These are phyloP conservation scores for Lipomyces japonicus DNA, from an alignment of 805 yeast genomes.

Conservation along the genomic window DNA sequence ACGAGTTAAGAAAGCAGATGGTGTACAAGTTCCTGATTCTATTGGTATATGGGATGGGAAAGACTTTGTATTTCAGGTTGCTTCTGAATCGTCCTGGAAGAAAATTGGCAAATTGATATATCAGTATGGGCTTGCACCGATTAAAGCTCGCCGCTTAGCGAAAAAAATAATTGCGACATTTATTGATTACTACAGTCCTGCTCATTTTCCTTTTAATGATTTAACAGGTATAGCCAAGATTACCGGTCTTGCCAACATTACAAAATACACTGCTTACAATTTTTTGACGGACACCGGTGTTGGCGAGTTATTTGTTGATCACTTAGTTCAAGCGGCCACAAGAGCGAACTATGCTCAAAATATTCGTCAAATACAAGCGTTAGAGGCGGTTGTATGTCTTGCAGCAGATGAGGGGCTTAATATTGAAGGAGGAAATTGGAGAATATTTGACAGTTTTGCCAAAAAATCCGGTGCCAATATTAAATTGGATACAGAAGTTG, in stretches of 20 bases:
- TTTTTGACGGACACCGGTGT: conserved; percentile 9
- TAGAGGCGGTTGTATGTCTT: conserved; percentile 43
- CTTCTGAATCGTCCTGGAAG: conserved; percentile 19
- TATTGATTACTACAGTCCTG: conserved; percentile 35
- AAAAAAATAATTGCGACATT: conserved; percentile 35
- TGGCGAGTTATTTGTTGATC: conserved; percentile 33
- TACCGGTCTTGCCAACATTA: conserved; percentile 34
- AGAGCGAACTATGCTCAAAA: conserved; percentile 47
- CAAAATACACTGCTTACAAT: conserved; percentile 32
- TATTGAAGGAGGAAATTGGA: conserved; percentile 47
- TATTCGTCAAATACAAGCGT: conserved; percentile 43
- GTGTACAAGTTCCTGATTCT: conserved; percentile 39
- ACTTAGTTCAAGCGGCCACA: conserved; percentile 43
- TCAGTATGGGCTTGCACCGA: conserved; percentile 38
- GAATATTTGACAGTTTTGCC: conserved; percentile 44
- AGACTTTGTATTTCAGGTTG: conserved; percentile 12
- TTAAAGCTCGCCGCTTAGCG: conserved; percentile 28
- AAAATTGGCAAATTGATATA: conserved; percentile 31
- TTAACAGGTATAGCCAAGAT: conserved; percentile 29
- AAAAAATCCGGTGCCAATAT: conserved; percentile 38
- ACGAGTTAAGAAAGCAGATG: conserved; percentile 23
- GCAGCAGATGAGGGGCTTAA: conserved; percentile 40
- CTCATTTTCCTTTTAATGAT: conserved; percentile 41
- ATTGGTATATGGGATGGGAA: conserved; percentile 35
- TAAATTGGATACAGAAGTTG: conserved; percentile 36